Conservation (phyloP, 1,284 basidiomycete genomes). For the Rhodotorula sp. region DNA sequence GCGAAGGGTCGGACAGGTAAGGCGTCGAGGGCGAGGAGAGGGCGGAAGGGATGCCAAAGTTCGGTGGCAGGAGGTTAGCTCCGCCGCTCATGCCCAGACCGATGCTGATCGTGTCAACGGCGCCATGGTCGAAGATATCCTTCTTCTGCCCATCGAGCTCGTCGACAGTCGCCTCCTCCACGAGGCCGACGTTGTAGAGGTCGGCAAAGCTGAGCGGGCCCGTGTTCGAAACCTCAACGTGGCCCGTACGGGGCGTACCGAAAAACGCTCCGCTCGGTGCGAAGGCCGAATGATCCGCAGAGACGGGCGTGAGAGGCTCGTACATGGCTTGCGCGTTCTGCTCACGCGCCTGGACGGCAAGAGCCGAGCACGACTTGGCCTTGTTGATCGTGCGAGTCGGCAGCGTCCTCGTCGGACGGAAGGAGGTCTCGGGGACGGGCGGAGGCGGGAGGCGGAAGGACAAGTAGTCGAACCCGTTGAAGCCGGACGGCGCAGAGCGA, state of each 20-base stretch:
- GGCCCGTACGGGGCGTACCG: conserved; percentile 30
- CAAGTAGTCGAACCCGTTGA: conserved; percentile 15
- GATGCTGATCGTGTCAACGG: conserved; percentile 4
- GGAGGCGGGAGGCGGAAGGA: neutral
- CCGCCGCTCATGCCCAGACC: conserved; percentile 13
- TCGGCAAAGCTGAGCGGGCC: conserved; percentile 42
- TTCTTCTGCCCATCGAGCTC: conserved; percentile 26
- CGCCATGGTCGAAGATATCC: conserved; percentile 16
- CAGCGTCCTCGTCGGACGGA: conserved; percentile 28
- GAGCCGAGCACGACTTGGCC: conserved; percentile 40
- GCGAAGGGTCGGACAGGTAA: conserved; percentile 39
- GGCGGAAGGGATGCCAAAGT: conserved; percentile 28
- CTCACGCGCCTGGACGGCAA: conserved; percentile 18
- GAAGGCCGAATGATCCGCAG: conserved; percentile 22
- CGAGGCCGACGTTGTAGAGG: conserved; percentile 39
- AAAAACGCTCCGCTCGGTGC: conserved; percentile 3
- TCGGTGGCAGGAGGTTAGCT: neutral
- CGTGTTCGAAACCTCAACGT: conserved; percentile 10
- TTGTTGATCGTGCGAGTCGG: conserved; percentile 38
- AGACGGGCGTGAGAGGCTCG: conserved; percentile 39
- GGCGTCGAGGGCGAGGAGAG: conserved; percentile 37
- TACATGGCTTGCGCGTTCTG: conserved; percentile 11
- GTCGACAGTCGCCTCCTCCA: conserved; percentile 18
- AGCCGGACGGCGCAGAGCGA: neutral
- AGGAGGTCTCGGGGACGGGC: conserved; percentile 5